phyloP scores from a whole-genome alignment of 768 basidiomycete species.

The Coprinellus micaceus region DNA sequence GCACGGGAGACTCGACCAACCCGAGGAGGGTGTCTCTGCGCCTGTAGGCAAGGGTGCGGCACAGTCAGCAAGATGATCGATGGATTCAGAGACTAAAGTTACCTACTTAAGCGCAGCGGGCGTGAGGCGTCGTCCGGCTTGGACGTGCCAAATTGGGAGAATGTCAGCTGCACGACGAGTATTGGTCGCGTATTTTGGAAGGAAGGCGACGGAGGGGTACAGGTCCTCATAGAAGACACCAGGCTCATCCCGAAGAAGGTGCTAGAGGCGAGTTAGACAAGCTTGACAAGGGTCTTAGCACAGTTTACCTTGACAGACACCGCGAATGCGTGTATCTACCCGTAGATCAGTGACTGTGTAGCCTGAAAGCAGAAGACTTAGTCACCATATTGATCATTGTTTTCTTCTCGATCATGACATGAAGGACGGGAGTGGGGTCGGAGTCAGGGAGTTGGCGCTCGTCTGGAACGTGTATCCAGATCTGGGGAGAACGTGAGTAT shows the following conservation, averaged over 20 bases:
- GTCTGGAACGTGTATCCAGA: slow-evolving; percentile 48
- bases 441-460: slow-evolving; percentile 25
- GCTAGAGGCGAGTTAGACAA: slow-evolving; percentile 25
- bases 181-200: slow-evolving; percentile 48
- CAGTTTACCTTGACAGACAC: slow-evolving; percentile 51
- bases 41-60: neutral
- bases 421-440: slow-evolving; percentile 22
- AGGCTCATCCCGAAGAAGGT: slow-evolving; percentile 54
- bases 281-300: neutral
- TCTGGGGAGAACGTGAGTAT: slow-evolving; percentile 20
- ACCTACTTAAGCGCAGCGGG: slow-evolving; percentile 1
- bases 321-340: slow-evolving; percentile 56
- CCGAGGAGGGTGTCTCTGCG: slow-evolving; percentile 4
- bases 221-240: slow-evolving; percentile 66
- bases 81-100: no score
- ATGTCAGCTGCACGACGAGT: slow-evolving; percentile 32
- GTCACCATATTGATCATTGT: slow-evolving; percentile 58
- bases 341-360: neutral
- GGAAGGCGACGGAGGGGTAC: slow-evolving; percentile 55
- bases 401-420: slow-evolving; percentile 63
- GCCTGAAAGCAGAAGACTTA: neutral
- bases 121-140: slow-evolving; percentile 11
- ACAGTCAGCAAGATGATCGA: no score
- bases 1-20: slow-evolving; percentile 15
- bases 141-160: slow-evolving; percentile 50